Evolutionary conservation across 176 grass and related monocot species (phyloP), one percentile per base, ranked within the genome.

Genomic region (Bolboschoenus planiculmis): DNA sequence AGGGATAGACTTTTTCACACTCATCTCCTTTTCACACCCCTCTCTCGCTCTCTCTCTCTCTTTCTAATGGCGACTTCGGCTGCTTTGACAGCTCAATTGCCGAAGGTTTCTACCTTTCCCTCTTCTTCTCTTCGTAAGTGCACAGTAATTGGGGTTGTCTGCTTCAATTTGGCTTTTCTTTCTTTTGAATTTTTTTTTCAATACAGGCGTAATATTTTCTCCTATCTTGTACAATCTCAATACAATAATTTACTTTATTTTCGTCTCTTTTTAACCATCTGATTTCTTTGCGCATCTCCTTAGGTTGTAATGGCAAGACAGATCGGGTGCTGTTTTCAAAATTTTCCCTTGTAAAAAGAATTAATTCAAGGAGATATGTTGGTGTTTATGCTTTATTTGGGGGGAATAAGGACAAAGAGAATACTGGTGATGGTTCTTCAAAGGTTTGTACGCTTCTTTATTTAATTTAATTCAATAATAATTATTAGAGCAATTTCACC

Each of bases 351-450:
- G 83, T 75, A 77, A 93, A 89, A 89, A 88, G 81, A 84, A 21
- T 74, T 59, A 84, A 53, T 81, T 82, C 58, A 31, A 87, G 84
- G 80, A 93, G 85, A 84, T 46, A 88, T 54, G 85, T 95, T 39
- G 78, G 84, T 14, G 89, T 96, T 13, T 99, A 91, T 85, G 86
- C 87, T 85, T 85, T 99, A 85, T 99, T 98, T 93, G 96, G 97
- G 77, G 91, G 97, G 59, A 99, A 99, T 34, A 99, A 99, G 27
- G 96, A 93, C 47, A 94, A 92, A 82, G 95, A 98, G 66, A 91
- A 86, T 26, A 78, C 85, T 70, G 95, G 88, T 14, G 96, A 99
- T 44, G 82, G 86, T 67, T 87, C 92, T 51, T 80, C 50, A 59
- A 81, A 81, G 90, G 92, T 99, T 84, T 83, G 78, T 7, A 82